Percentiles rank a stretch among this genome's conserved stretches.
Evolutionary conservation across 768 basidiomycete species (phyloP).

Genomic region (Phlebiopsis flavidoalba): DNA sequence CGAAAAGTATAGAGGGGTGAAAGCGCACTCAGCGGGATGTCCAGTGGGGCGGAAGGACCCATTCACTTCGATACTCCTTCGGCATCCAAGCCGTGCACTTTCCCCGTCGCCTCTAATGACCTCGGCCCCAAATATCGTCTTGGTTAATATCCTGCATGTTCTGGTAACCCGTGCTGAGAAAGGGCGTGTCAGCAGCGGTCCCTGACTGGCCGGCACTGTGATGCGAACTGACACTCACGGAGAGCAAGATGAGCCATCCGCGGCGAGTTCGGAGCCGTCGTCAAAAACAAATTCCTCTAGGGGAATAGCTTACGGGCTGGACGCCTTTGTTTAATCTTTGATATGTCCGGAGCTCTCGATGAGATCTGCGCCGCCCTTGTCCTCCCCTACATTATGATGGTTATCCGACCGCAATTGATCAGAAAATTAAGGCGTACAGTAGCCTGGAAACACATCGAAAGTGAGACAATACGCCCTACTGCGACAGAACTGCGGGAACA

Average conservation of each 20-base stretch:
- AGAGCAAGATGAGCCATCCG: conserved; percentile 19
- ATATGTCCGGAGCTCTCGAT: conserved; percentile 14
- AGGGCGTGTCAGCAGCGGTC: not conserved
- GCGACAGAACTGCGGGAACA: conserved; percentile 13
- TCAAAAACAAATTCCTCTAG: conserved; percentile 20
- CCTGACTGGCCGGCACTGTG: conserved; percentile 17
- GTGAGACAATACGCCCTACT: conserved; percentile 12
- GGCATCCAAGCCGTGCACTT: conserved; percentile 35
- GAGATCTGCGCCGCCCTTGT: conserved; percentile 16
- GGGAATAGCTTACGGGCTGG: not conserved
- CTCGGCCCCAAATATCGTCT: conserved; percentile 31
- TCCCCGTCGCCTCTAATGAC: conserved; percentile 25
- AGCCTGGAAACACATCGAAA: conserved; percentile 20
- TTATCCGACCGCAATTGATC: not conserved
- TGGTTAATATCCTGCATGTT: conserved; percentile 25
- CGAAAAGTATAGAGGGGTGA: not conserved
- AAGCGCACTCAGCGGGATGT: conserved; percentile 32
- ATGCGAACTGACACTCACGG: conserved; percentile 18
- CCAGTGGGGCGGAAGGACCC: conserved; percentile 35
- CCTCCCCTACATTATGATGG: conserved; percentile 6
- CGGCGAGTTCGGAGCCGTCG: conserved; percentile 22
- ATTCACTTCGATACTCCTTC: conserved; percentile 35
- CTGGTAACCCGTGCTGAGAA: conserved; percentile 26
- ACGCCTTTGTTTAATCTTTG: conserved; percentile 14
- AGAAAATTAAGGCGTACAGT: not conserved